These are phyloP conservation scores for Geotrichum ghanense DNA, from an alignment of 805 yeast genomes.

Conservation along the genomic window DNA sequence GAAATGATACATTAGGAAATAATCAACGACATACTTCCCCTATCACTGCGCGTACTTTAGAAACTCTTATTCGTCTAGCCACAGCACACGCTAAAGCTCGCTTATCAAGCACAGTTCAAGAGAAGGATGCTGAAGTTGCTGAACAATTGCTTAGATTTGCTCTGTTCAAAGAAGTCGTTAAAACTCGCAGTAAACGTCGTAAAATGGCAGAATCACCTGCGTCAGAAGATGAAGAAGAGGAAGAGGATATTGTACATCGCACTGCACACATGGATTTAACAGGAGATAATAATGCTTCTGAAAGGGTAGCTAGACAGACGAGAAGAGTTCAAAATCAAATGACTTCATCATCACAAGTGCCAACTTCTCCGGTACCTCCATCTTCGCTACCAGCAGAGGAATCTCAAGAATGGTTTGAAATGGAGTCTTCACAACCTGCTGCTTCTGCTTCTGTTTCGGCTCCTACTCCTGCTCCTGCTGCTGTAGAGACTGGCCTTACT, in stretches of 20 bases:
- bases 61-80: slow-evolving; percentile 85
- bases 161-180: slow-evolving; percentile 60
- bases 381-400: not conserved
- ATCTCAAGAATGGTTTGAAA: slow-evolving; percentile 15
- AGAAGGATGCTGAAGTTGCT: slow-evolving; percentile 75
- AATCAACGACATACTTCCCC: slow-evolving; percentile 65
- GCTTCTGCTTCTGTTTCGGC: slow-evolving; percentile 14
- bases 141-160: slow-evolving; percentile 78
- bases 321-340: slow-evolving; percentile 6
- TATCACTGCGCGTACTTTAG: slow-evolving; percentile 95
- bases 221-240: slow-evolving; percentile 29
- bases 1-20: slow-evolving; percentile 52
- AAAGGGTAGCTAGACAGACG: slow-evolving; percentile 15
- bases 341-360: slow-evolving; percentile 2
- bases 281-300: slow-evolving; percentile 28
- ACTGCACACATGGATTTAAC: slow-evolving; percentile 22
- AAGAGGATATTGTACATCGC: slow-evolving; percentile 32
- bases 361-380: not conserved
- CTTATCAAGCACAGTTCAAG: slow-evolving; percentile 60
- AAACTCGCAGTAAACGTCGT: slow-evolving; percentile 27
- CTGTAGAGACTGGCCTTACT: slow-evolving; percentile 32
- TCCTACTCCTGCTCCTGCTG: slow-evolving; percentile 36
- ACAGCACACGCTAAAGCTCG: slow-evolving; percentile 98
- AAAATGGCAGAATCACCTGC: slow-evolving; percentile 23
- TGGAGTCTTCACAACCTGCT: slow-evolving; percentile 11